Conservation (phyloP, 75 land plant genomes). For the Pinus taeda region DNA sequence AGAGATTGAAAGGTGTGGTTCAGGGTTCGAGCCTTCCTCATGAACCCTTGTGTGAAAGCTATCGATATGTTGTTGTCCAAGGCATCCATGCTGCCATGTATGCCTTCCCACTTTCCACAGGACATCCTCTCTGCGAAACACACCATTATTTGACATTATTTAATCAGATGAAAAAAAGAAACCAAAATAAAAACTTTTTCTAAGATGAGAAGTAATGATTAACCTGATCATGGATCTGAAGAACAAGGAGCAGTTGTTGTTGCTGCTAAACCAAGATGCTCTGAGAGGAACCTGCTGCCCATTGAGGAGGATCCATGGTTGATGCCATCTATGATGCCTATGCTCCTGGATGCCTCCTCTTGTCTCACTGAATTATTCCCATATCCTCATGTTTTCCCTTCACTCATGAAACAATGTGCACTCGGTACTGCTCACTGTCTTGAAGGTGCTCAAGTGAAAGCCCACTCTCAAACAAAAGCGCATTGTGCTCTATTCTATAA, state of each 20-base stretch:
- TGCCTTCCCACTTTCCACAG: not conserved
- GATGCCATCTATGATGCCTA: not conserved
- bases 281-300: not conserved
- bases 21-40: no score
- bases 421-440: no score
- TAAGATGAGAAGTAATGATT: not conserved
- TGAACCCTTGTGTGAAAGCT: not conserved
- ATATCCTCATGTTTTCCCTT: no score
- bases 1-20: no score
- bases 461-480: no score
- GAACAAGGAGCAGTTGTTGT: not conserved
- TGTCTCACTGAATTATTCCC: not conserved
- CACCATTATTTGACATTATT: no score
- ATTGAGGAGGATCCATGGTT: not conserved
- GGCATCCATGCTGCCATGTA: not conserved
- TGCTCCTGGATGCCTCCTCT: not conserved
- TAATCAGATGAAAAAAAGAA: not conserved
- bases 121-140: conserved; percentile 1
- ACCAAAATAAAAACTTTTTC: no score
- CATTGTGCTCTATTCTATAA: no score
- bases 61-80: not conserved
- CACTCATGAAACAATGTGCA: no score
- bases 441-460: no score
- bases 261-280: no score
- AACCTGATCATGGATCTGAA: not conserved